Evolutionary conservation across 192 early-diverging fungal genomes (phyloP).

Genomic region (Rhizophagus clarus): DNA sequence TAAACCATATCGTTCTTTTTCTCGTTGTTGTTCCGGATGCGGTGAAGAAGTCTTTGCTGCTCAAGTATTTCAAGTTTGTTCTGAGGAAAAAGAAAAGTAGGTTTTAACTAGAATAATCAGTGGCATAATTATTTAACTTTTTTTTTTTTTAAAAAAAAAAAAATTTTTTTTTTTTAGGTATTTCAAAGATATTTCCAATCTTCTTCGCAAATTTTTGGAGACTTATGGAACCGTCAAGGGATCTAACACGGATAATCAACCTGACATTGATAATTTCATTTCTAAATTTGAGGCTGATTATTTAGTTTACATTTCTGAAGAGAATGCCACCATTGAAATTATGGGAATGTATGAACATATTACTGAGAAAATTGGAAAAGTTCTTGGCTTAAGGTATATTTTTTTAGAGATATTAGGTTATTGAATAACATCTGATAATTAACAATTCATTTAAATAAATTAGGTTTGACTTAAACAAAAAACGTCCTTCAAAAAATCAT

Average conservation of each 20-base stretch:
- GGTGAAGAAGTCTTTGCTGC: slow-evolving; percentile 49
- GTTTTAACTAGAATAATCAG: too few relatives aligned
- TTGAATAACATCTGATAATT: background rate
- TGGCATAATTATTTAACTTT: background rate
- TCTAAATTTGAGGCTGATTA: slow-evolving; percentile 13
- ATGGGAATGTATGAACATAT: slow-evolving; percentile 33
- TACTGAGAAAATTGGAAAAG: slow-evolving; percentile 32
- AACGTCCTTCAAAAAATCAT: background rate
- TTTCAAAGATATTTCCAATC: slow-evolving; percentile 28
- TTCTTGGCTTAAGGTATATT: slow-evolving; percentile 13
- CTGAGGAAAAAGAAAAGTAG: slow-evolving; percentile 28
- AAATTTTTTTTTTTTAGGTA: slow-evolving; percentile 23
- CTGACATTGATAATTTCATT: slow-evolving; percentile 4
- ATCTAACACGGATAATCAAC: background rate
- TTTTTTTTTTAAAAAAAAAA: background rate
- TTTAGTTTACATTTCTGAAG: slow-evolving; percentile 1
- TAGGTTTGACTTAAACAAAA: background rate
- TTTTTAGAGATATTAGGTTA: background rate
- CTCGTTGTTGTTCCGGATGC: slow-evolving; percentile 52
- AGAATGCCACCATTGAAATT: background rate
- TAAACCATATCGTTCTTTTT: slow-evolving; percentile 55
- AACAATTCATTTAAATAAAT: background rate
- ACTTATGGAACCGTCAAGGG: background rate
- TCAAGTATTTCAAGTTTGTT: slow-evolving; percentile 30
- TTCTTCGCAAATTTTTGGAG: slow-evolving; percentile 16